phyloP scores from a whole-genome alignment of 257 asterid species.

The Penstemon barbatus region DNA sequence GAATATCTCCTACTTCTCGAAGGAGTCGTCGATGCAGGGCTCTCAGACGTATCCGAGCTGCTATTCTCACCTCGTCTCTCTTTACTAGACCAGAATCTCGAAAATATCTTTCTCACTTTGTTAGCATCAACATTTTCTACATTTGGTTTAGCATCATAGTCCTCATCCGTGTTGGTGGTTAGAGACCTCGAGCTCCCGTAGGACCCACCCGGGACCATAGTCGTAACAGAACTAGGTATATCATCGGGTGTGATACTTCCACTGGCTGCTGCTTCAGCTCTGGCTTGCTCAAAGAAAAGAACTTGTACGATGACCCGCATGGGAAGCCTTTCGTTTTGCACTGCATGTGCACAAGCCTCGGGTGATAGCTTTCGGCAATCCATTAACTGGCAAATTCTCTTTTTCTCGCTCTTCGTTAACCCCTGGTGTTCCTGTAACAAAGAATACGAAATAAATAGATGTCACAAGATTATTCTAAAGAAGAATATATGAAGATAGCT shows the following conservation, averaged over 20 bases:
- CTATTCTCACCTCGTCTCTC: conserved; percentile 69
- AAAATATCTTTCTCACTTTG: conserved; percentile 59
- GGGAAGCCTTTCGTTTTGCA: conserved; percentile 81
- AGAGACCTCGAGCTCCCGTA: conserved; percentile 75
- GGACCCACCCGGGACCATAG: conserved; percentile 53
- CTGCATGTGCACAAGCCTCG: conserved; percentile 77
- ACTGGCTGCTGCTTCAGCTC: conserved; percentile 47
- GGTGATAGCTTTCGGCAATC: conserved; percentile 74
- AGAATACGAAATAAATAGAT: not conserved
- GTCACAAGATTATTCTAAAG: too few species aligned
- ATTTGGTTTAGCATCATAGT: conserved; percentile 56
- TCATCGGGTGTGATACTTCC: conserved; percentile 50
- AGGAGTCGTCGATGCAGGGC: conserved; percentile 70
- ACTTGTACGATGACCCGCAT: conserved; percentile 79
- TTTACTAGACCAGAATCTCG: conserved; percentile 78
- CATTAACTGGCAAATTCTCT: conserved; percentile 70
- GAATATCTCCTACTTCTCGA: conserved; percentile 63
- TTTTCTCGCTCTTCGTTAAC: conserved; percentile 67
- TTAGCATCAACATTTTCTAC: conserved; percentile 43
- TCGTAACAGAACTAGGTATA: conserved; percentile 43
- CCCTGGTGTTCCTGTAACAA: conserved; percentile 65
- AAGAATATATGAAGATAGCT: too few species aligned
- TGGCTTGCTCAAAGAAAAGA: conserved; percentile 73
- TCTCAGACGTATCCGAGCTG: conserved; percentile 83
- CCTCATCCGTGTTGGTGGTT: conserved; percentile 79